A percentile compares a stretch with the other conserved stretches of the same genome.
phyloP scores from a whole-genome alignment of 345 rosid species.

The Sisymbrium altissimum region DNA sequence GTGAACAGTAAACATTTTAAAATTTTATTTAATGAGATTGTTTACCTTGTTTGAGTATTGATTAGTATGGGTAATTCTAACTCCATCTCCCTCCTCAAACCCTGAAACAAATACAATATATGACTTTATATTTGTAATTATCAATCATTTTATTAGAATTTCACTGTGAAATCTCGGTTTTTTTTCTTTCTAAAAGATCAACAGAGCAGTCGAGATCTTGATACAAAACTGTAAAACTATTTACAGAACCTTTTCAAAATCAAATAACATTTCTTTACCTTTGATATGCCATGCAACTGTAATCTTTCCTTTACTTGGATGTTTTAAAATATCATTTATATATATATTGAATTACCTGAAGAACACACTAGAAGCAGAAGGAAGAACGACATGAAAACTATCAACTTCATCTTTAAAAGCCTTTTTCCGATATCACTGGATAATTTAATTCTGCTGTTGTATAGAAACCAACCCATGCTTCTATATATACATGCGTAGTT shows the following conservation, averaged over 20 bases:
- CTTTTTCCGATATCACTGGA: neutral
- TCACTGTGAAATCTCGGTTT: neutral
- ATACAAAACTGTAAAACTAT: neutral
- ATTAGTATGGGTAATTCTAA: too few relatives aligned
- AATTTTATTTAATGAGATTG: too few relatives aligned
- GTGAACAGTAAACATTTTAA: too few relatives aligned
- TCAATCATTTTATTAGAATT: neutral
- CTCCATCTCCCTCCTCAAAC: too few relatives aligned
- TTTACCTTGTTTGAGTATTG: too few relatives aligned
- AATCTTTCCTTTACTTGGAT: neutral
- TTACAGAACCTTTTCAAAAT: neutral
- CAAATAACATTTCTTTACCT: neutral
- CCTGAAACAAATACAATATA: too few relatives aligned
- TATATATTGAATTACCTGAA: conserved; percentile 1
- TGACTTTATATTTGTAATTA: too few relatives aligned
- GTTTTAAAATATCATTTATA: neutral
- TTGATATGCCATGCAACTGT: neutral
- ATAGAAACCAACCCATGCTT: neutral
- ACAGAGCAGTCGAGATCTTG: neutral
- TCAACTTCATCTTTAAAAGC: neutral
- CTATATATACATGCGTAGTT: neutral
- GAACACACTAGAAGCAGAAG: conserved; percentile 11
- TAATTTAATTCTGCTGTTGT: neutral
- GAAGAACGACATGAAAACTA: neutral
- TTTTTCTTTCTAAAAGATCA: neutral